A percentile compares a stretch with the other conserved stretches of the same genome.
These are phyloP conservation scores for Solanum sejunctum DNA, from an alignment of 257 asterid species.

Conservation along the genomic window DNA sequence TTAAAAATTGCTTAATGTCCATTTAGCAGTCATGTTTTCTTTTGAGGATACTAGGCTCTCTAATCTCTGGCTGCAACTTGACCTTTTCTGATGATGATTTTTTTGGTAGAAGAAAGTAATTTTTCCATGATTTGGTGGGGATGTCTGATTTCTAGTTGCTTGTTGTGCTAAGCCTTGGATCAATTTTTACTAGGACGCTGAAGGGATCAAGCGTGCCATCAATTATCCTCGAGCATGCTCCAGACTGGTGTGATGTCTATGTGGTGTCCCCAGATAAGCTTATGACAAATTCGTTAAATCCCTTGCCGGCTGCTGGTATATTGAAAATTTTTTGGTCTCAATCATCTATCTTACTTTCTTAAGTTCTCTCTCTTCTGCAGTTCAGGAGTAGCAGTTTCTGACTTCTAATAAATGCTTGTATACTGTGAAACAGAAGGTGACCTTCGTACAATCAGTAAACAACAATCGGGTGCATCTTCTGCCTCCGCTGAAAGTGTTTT, in stretches of 20 bases:
- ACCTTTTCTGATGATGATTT: not conserved
- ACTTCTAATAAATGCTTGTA: slow-evolving; percentile 7
- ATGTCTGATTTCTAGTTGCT: not conserved
- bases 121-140: not conserved
- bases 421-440: slow-evolving; percentile 15
- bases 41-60: not conserved
- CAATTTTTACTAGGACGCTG: slow-evolving; percentile 30
- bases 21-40: not conserved
- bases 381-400: not conserved
- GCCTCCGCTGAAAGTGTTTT: slow-evolving; percentile 22
- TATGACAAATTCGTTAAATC: slow-evolving; percentile 34
- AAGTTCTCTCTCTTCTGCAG: not conserved
- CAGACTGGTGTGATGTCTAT: slow-evolving; percentile 40
- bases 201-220: slow-evolving; percentile 56
- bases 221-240: slow-evolving; percentile 55
- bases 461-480: slow-evolving; percentile 20
- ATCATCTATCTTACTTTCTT: not conserved
- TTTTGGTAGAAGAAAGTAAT: not conserved
- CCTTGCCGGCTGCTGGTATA: slow-evolving; percentile 40
- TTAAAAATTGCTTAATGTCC: not conserved
- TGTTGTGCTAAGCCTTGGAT: not conserved
- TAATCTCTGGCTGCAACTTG: not conserved
- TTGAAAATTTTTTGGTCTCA: not conserved
- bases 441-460: slow-evolving; percentile 15
- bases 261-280: slow-evolving; percentile 44